Evolutionary conservation across 805 yeast genomes (phyloP).

Genomic region (Saccharomycopsis malanga): DNA sequence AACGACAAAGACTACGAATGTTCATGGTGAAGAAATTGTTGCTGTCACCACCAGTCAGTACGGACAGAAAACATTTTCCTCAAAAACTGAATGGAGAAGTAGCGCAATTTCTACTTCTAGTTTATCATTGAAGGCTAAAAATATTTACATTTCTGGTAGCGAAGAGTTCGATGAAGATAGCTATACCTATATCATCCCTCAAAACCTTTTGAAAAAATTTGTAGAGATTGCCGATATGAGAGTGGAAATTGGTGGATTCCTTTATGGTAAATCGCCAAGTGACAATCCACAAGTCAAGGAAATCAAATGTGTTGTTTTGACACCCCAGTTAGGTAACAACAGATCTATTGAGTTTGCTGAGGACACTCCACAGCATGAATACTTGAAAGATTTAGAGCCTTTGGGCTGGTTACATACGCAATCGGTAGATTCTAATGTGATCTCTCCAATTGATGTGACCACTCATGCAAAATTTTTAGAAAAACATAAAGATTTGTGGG

Average conservation of each 20-base stretch:
- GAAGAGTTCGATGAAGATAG: constrained; percentile 50
- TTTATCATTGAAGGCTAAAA: constrained; percentile 65
- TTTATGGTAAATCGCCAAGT: constrained; percentile 73
- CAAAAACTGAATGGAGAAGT: constrained; percentile 86
- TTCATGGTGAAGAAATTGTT: constrained; percentile 92
- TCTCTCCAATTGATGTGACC: constrained; percentile 67
- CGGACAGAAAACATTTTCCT: constrained; percentile 76
- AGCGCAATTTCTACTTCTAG: constrained; percentile 75
- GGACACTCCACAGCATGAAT: constrained; percentile 34
- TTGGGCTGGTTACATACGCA: constrained; percentile 96
- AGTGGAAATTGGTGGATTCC: constrained; percentile 71
- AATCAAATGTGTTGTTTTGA: constrained; percentile 62
- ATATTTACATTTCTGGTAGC: constrained; percentile 65
- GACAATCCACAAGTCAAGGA: constrained; percentile 75
- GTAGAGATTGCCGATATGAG: constrained; percentile 75
- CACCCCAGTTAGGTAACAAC: constrained; percentile 81
- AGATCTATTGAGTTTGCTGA: constrained; percentile 58
- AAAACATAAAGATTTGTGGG: constrained; percentile 32
- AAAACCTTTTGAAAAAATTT: constrained; percentile 69
- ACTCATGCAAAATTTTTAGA: constrained; percentile 40
- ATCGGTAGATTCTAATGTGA: constrained; percentile 51
- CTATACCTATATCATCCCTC: constrained; percentile 72
- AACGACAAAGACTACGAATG: constrained; percentile 78
- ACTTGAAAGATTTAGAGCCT: constrained; percentile 56
- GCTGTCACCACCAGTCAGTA: constrained; percentile 88